Conservation (phyloP, 257 asterid genomes). For the Solanum etuberosum region DNA sequence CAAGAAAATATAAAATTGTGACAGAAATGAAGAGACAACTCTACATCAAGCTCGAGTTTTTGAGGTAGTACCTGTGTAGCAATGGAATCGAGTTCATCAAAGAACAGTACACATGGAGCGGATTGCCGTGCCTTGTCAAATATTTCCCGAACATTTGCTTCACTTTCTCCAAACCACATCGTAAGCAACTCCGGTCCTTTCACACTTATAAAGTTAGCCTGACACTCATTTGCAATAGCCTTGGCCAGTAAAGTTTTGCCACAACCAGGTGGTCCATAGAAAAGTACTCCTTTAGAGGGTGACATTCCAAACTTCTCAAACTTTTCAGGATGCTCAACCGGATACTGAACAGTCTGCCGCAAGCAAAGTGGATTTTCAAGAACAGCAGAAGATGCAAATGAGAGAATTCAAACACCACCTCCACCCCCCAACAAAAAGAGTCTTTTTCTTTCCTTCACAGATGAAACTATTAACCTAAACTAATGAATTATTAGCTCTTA, state of each 20-base stretch:
- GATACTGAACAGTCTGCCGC: slow-evolving; percentile 81
- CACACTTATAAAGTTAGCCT: slow-evolving; percentile 81
- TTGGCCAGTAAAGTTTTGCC: slow-evolving; percentile 86
- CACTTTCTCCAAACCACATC: slow-evolving; percentile 99
- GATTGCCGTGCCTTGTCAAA: slow-evolving; percentile 88
- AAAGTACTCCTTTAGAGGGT: slow-evolving; percentile 90
- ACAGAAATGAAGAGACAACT: not conserved
- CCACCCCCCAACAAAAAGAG: not conserved
- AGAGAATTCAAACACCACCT: not conserved
- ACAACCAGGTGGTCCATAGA: slow-evolving; percentile 92
- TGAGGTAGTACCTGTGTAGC: slow-evolving; percentile 66
- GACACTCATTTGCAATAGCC: slow-evolving; percentile 93
- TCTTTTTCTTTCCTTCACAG: not conserved
- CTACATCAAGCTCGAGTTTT: not conserved
- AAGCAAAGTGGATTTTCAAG: not conserved
- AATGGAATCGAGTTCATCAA: slow-evolving; percentile 84
- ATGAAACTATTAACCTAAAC: not conserved
- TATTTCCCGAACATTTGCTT: slow-evolving; percentile 86
- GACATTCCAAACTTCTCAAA: slow-evolving; percentile 94
- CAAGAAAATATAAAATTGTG: not conserved
- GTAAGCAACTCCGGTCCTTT: slow-evolving; percentile 94
- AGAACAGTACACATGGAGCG: slow-evolving; percentile 90
- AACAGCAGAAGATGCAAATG: not conserved
- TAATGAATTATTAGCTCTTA: not conserved
- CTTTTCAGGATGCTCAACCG: slow-evolving; percentile 96